Percentiles rank a stretch among this genome's conserved stretches.
phyloP scores from a whole-genome alignment of 2,329 filamentous ascomycete species.

The Diaporthe destruens region DNA sequence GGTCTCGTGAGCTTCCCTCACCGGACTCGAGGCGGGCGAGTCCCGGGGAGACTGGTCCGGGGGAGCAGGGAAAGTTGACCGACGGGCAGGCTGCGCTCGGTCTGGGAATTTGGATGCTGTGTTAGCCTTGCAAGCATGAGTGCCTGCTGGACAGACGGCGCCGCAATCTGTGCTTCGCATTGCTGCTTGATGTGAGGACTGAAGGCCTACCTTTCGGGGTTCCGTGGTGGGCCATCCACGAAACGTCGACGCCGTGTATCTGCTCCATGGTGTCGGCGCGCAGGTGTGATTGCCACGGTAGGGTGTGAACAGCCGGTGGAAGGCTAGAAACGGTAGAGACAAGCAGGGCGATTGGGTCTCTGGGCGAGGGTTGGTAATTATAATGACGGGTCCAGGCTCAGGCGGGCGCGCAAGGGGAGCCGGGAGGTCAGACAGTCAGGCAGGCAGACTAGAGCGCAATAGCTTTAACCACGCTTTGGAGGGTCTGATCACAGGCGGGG shows the following conservation, averaged over 20 bases:
- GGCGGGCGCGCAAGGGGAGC: neutral
- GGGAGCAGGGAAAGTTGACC: constrained; percentile 44
- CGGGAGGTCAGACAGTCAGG: constrained; percentile 30
- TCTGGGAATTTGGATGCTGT: constrained; percentile 36
- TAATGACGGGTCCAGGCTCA: constrained; percentile 1
- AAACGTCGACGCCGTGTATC: constrained; percentile 86
- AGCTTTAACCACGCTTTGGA: constrained; percentile 35
- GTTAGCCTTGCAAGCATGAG: constrained; percentile 29
- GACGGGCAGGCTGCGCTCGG: constrained; percentile 39
- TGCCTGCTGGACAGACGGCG: neutral
- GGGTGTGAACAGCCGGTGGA: neutral
- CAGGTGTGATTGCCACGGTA: neutral
- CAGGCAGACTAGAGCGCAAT: constrained; percentile 15
- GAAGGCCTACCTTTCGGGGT: constrained; percentile 78
- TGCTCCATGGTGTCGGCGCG: constrained; percentile 76
- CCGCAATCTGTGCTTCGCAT: neutral
- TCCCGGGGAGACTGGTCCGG: constrained; percentile 42
- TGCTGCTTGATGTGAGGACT: neutral
- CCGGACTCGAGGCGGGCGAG: constrained; percentile 37
- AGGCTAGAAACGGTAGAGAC: neutral
- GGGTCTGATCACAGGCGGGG: constrained; percentile 39
- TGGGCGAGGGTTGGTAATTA: constrained; percentile 4
- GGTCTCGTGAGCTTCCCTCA: constrained; percentile 40
- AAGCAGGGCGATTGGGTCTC: neutral
- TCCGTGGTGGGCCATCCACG: constrained; percentile 84